Evolutionary conservation across 2,329 filamentous ascomycete species (phyloP).

Genomic region (Zymoseptoria pseudotritici): DNA sequence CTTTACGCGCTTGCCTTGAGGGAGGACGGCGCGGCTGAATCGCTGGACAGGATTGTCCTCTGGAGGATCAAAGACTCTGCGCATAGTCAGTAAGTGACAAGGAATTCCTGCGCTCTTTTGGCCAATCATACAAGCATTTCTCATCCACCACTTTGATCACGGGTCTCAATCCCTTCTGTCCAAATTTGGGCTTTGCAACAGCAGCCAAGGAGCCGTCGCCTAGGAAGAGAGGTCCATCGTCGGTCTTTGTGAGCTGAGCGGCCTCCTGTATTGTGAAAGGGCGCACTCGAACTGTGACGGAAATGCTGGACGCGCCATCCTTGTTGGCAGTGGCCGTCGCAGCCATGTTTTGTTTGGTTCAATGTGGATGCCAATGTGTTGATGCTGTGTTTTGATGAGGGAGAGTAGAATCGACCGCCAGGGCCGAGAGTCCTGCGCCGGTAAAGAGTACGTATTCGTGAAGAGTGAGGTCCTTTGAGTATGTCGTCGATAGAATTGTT

Average conservation of each 20-base stretch:
- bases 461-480: not conserved
- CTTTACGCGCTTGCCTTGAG: slow-evolving; percentile 81
- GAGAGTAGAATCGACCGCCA: not conserved
- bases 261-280: slow-evolving; percentile 82
- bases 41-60: slow-evolving; percentile 88
- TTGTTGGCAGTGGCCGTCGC: slow-evolving; percentile 2
- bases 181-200: slow-evolving; percentile 73
- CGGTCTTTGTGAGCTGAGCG: slow-evolving; percentile 71
- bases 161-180: slow-evolving; percentile 76
- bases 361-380: not conserved
- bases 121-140: slow-evolving; percentile 70
- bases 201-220: slow-evolving; percentile 93
- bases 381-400: not conserved
- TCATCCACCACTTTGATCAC: slow-evolving; percentile 97
- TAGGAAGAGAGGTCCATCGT: slow-evolving; percentile 87
- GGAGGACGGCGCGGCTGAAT: slow-evolving; percentile 66
- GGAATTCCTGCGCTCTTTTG: no score
- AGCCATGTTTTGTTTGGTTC: slow-evolving; percentile 10
- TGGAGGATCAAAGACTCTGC: slow-evolving; percentile 90
- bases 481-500: not conserved
- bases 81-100: slow-evolving; percentile 5
- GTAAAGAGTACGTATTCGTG: not conserved
- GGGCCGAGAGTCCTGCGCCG: not conserved
- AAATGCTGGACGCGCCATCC: slow-evolving; percentile 44
- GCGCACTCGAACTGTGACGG: slow-evolving; percentile 52